Conservation (phyloP, 1,284 basidiomycete species). For the Austroboletus sp. region DNA sequence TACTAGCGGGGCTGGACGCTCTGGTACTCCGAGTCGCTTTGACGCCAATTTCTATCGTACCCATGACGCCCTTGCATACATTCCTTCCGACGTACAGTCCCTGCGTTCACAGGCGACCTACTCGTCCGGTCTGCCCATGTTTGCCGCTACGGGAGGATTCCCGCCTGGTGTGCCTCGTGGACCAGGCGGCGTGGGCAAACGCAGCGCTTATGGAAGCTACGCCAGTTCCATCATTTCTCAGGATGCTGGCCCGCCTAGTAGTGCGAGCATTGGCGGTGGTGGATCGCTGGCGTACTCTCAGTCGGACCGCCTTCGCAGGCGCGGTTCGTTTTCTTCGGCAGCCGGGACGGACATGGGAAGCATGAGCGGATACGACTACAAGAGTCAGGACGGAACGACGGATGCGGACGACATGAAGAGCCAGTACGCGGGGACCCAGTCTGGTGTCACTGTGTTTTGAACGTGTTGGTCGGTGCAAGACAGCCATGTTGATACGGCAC, state of each 20-base stretch:
- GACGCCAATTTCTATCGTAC: conserved; percentile 92
- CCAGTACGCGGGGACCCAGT: conserved; percentile 75
- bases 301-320: conserved; percentile 59
- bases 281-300: conserved; percentile 71
- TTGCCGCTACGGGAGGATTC: conserved; percentile 64
- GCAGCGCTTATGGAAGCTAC: conserved; percentile 76
- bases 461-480: conserved; percentile 3
- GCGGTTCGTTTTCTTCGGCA: conserved; percentile 69
- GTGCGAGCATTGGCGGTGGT: conserved; percentile 42
- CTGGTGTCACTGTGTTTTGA: conserved; percentile 76
- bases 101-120: conserved; percentile 91
- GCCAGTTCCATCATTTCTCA: conserved; percentile 89
- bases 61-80: conserved; percentile 89
- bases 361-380: conserved; percentile 74
- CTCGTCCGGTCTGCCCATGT: conserved; percentile 83
- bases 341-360: conserved; percentile 71
- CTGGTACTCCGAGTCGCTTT: conserved; percentile 84
- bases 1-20: conserved; percentile 39
- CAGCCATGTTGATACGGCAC: conserved; percentile 5
- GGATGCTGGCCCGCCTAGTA: conserved; percentile 61
- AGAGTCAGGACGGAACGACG: conserved; percentile 72
- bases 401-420: conserved; percentile 79
- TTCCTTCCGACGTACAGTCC: conserved; percentile 91
- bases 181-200: conserved; percentile 49
- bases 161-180: conserved; percentile 56